phyloP scores from a whole-genome alignment of 208 protist genomes.

The Crithidia sp. region DNA sequence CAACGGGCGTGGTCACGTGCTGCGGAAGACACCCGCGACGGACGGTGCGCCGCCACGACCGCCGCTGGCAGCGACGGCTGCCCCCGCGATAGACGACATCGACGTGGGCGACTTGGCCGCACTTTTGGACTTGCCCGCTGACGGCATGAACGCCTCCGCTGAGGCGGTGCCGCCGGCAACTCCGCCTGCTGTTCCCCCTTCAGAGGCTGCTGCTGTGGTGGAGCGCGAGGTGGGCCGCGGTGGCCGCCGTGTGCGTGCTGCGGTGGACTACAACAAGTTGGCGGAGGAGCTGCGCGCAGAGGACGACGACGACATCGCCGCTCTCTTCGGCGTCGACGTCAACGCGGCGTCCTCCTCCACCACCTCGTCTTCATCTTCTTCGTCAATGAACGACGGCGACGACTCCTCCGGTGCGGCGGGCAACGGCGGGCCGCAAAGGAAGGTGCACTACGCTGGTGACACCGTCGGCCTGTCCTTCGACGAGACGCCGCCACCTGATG shows the following conservation, averaged over 20 bases:
- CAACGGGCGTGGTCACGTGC: constrained; percentile 62
- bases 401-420: neutral
- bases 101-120: constrained; percentile 27
- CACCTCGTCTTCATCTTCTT: constrained; percentile 15
- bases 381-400: neutral
- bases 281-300: constrained; percentile 54
- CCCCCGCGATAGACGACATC: constrained; percentile 15
- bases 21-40: constrained; percentile 47
- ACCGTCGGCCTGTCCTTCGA: constrained; percentile 66
- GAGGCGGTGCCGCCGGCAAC: neutral
- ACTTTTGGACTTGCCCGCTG: constrained; percentile 14
- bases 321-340: constrained; percentile 52
- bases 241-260: constrained; percentile 31
- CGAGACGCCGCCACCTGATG: neutral
- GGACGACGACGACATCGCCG: constrained; percentile 49
- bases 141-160: neutral
- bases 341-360: constrained; percentile 19
- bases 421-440: too few relatives aligned
- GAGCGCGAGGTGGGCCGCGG: neutral
- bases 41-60: neutral
- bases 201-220: too few relatives aligned
- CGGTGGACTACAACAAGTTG: constrained; percentile 72
- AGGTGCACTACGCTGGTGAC: constrained; percentile 44
- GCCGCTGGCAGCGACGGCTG: neutral
- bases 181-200: neutral